Evolutionary conservation across 352 stramenopile genomes (phyloP).

Genomic region (Pythium sukuiense): DNA sequence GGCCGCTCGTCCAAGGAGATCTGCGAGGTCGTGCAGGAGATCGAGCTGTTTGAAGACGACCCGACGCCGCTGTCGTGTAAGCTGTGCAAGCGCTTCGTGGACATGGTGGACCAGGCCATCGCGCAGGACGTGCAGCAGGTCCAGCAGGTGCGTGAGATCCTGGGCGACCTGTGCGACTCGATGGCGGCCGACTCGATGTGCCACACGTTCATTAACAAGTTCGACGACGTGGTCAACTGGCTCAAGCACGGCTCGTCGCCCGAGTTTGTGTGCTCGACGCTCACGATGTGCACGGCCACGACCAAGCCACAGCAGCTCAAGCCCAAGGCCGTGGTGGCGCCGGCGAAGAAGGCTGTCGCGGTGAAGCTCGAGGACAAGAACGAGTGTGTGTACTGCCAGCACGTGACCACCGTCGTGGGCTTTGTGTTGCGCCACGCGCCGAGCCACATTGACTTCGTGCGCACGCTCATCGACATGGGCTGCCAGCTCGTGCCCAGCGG

Average conservation of each 20-base stretch:
- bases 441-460: slow-evolving; percentile 42
- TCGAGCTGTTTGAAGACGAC: slow-evolving; percentile 19
- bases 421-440: slow-evolving; percentile 42
- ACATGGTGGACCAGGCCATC: slow-evolving; percentile 68
- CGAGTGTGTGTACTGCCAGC: slow-evolving; percentile 53
- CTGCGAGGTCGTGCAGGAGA: slow-evolving; percentile 37
- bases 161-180: slow-evolving; percentile 72
- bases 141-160: slow-evolving; percentile 66
- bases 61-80: slow-evolving; percentile 57
- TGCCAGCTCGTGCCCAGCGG: slow-evolving; percentile 42
- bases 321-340: slow-evolving; percentile 10
- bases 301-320: background rate
- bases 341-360: background rate
- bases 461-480: slow-evolving; percentile 38
- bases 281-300: slow-evolving; percentile 55
- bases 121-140: slow-evolving; percentile 58
- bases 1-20: slow-evolving; percentile 51
- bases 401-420: slow-evolving; percentile 39
- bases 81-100: slow-evolving; percentile 74
- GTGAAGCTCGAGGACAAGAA: slow-evolving; percentile 13
- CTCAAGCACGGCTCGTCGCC: slow-evolving; percentile 70
- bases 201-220: slow-evolving; percentile 74
- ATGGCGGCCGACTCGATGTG: slow-evolving; percentile 76
- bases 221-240: slow-evolving; percentile 77
- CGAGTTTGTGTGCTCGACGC: slow-evolving; percentile 49